Evolutionary conservation across 441 rosid species (phyloP).

Genomic region (Theobroma grandiflorum): DNA sequence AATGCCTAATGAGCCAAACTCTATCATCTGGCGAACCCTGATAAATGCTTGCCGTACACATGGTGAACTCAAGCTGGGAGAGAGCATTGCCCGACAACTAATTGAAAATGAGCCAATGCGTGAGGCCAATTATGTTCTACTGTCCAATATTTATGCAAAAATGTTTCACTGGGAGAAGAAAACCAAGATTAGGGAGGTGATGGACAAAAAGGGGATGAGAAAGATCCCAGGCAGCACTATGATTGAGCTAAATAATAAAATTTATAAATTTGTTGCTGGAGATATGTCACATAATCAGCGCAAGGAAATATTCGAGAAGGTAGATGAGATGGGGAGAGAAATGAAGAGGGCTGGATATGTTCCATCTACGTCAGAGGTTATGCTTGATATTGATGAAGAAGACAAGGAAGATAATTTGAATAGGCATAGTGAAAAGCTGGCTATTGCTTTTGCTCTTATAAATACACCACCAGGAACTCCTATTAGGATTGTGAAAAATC

Average conservation of each 20-base stretch:
- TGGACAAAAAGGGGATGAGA: constrained; percentile 57
- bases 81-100: constrained; percentile 50
- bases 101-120: constrained; percentile 51
- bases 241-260: constrained; percentile 54
- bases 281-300: constrained; percentile 53
- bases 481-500: constrained; percentile 61
- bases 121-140: constrained; percentile 58
- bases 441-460: constrained; percentile 62
- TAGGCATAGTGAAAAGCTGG: constrained; percentile 64
- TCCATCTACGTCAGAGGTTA: constrained; percentile 52
- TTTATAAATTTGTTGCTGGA: constrained; percentile 59
- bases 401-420: constrained; percentile 62
- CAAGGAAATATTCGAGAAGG: constrained; percentile 55
- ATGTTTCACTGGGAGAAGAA: constrained; percentile 69
- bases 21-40: constrained; percentile 54
- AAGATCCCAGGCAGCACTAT: constrained; percentile 63
- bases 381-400: constrained; percentile 59
- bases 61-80: constrained; percentile 60
- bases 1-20: constrained; percentile 56
- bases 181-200: constrained; percentile 55
- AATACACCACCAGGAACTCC: constrained; percentile 59
- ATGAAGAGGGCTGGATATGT: constrained; percentile 58
- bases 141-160: constrained; percentile 62
- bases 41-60: constrained; percentile 51
- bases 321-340: constrained; percentile 60